Evolutionary conservation across 495 filamentous ascomycete species (phyloP), one percentile per base, ranked within the genome.

Genomic region (Trichoderma asperelloides): DNA sequence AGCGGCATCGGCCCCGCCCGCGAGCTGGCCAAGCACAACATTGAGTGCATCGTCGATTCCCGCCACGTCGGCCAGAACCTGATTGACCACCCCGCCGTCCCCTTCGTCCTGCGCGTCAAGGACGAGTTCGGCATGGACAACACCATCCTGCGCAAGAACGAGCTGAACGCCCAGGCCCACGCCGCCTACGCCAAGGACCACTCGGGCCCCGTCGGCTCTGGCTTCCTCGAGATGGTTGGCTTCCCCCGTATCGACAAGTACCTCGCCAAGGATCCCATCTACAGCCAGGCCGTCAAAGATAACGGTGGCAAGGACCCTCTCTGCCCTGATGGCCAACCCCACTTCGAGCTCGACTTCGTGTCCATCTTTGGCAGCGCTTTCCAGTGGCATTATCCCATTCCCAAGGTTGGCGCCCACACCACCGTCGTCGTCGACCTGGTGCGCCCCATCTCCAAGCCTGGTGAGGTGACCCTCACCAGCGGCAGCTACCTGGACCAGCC

Each of bases 321-420:
- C 69, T 81, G 83, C 7, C 86, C 87, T 8, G 81, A 71, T 39
- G 75, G 76, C 6, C 85, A 88, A 71, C 85, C 86, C 51, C 85
- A 88, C 71, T 88, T 88, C 70, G 85, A 89, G 77, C 78, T 89
- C 65, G 85, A 87, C 71, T 88, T 88, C 67, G 82, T 87, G 62
- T 77, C 80, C 64, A 81, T 87, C 77, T 88, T 87, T 74, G 76
- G 78, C 64, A 79, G 78, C 67, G 84, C 86, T 8, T 89, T 87
- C 81, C 86, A 87, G 71, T 87, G 84, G 85, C 86, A 89, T 72
- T 82, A 81, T 71, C 84, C 83, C 0, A 70, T 77, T 0, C 85
- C 86, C 2, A 69, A 75, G 1, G 55, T 73, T 28, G 85, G 85
- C 2, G 79, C 77, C 69, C 76, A 79, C 71, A 37, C 87, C 64